Percentiles rank a stretch among this genome's conserved stretches.
Evolutionary conservation across 2,329 filamentous ascomycete genomes (phyloP).

Genomic region (Verticillium nonalfalfae): DNA sequence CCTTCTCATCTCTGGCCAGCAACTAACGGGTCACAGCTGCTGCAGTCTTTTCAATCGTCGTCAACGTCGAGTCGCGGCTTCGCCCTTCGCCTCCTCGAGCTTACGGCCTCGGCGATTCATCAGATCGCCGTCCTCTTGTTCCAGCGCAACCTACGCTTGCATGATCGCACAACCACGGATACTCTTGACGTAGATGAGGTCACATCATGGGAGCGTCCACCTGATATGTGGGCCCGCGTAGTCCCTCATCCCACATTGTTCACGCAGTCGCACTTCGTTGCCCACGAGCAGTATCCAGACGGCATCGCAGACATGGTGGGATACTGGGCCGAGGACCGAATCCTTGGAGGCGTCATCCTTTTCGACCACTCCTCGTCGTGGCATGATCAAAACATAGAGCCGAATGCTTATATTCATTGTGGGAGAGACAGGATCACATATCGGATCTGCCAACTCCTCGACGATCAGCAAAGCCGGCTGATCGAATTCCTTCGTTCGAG

Average conservation of each 20-base stretch:
- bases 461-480: not conserved
- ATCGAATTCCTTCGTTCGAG: not conserved
- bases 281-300: conserved; percentile 13
- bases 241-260: conserved; percentile 9
- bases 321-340: conserved; percentile 18
- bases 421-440: not conserved
- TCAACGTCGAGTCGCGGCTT: not conserved
- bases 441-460: not conserved
- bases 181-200: not conserved
- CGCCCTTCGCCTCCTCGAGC: not conserved
- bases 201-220: not conserved
- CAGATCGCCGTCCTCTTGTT: not conserved
- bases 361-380: conserved; percentile 9
- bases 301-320: conserved; percentile 15
- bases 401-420: not conserved
- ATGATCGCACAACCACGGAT: not conserved
- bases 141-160: not conserved
- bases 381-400: not conserved
- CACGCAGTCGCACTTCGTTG: conserved; percentile 8
- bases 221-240: not conserved
- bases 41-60: not conserved
- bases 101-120: not conserved
- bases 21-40: not conserved
- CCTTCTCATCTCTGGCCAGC: not conserved
- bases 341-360: conserved; percentile 15